phyloP scores from a whole-genome alignment of 2,329 filamentous ascomycete species.

The Epicoccum sorghinum region DNA sequence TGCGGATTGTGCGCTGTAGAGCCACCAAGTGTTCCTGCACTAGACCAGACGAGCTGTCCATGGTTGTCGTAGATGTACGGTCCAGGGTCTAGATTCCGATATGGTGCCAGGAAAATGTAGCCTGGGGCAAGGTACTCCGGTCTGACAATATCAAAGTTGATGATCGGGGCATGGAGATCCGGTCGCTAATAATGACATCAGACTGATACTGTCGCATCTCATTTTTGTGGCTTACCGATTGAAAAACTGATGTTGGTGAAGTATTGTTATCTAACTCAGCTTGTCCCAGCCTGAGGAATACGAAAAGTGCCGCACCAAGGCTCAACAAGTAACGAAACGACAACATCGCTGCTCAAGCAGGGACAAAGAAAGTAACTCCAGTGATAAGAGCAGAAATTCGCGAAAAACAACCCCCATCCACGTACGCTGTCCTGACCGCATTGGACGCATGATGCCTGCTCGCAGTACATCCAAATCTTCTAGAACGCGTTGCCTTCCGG shows the following conservation, averaged over 20 bases:
- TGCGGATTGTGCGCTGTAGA: conserved; percentile 13
- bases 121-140: conserved; percentile 11
- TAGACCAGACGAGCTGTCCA: conserved; percentile 12
- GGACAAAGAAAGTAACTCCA: background rate
- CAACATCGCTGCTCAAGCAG: conserved; percentile 4
- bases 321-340: conserved; percentile 11
- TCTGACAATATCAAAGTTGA: conserved; percentile 12
- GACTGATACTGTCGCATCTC: background rate
- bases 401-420: too few species aligned
- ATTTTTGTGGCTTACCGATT: conserved; percentile 7
- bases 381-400: too few species aligned
- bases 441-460: conserved; percentile 8
- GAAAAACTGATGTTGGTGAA: conserved; percentile 11
- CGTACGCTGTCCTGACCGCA: background rate
- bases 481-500: conserved; percentile 7
- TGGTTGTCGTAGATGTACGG: conserved; percentile 14
- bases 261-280: conserved; percentile 11
- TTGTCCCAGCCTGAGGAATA: background rate
- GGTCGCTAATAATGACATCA: conserved; percentile 12
- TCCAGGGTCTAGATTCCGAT: conserved; percentile 11
- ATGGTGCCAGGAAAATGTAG: conserved; percentile 13
- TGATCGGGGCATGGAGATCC: conserved; percentile 14
- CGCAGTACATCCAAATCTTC: conserved; percentile 3
- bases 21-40: conserved; percentile 11
- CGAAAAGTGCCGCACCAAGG: conserved; percentile 1